These are phyloP conservation scores for Iberis pinnata DNA, from an alignment of 345 rosid species.

Conservation along the genomic window DNA sequence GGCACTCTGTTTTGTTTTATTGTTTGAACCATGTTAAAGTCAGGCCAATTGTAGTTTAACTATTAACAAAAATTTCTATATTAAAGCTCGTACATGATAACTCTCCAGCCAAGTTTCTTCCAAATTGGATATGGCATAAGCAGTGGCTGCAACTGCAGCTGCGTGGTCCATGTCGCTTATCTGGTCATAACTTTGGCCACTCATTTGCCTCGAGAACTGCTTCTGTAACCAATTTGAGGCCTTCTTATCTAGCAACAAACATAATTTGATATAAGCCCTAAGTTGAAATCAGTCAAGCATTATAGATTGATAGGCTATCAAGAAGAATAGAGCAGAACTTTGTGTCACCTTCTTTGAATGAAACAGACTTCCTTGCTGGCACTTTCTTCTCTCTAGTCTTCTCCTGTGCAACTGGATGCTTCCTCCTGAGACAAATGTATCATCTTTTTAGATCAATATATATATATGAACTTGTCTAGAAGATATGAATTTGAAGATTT, in stretches of 20 bases:
- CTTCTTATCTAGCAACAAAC: conserved; percentile 24
- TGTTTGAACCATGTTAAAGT: too few relatives aligned
- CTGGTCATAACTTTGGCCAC: conserved; percentile 21
- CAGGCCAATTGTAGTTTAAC: too few relatives aligned
- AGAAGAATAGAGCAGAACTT: background rate
- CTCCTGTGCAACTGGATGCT: conserved; percentile 5
- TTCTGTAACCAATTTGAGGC: conserved; percentile 26
- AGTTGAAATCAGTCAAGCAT: conserved; percentile 1
- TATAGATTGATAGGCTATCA: conserved; percentile 3
- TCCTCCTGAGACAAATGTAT: conserved; percentile 21
- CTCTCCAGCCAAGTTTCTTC: conserved; percentile 20
- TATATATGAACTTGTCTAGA: too few relatives aligned
- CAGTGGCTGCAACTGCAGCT: conserved; percentile 32
- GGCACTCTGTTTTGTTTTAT: conserved; percentile 24
- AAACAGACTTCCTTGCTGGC: conserved; percentile 28
- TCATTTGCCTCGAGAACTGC: conserved; percentile 30
- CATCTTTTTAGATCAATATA: background rate
- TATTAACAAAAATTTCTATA: too few relatives aligned
- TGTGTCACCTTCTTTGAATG: conserved; percentile 31
- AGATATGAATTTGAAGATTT: background rate
- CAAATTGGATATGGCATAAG: conserved; percentile 27
- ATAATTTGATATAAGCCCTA: background rate
- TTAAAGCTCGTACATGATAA: conserved; percentile 13
- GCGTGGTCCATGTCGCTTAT: conserved; percentile 29
- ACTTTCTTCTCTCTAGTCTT: conserved; percentile 19